Base-by-base conservation (phyloP, 805 yeast genomes). In the Brettanomyces nanus region DNA sequence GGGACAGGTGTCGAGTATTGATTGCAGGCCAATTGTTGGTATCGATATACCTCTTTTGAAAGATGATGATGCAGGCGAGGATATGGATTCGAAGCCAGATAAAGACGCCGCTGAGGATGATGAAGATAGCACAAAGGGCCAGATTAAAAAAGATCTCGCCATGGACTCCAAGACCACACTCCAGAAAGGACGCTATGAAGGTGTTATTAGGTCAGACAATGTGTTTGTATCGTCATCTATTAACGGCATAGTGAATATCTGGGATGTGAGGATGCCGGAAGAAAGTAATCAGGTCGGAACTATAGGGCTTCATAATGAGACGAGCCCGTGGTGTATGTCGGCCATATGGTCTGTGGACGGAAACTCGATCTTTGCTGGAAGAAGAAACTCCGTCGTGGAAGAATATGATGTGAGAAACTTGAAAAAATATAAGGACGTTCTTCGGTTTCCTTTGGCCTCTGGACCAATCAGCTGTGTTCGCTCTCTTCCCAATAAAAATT, bases 301-400 rank as follows among this genome's bases (percentile, higher is more conserved):
- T 14, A 46, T 59, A 21, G 53, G 71, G 0, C 71, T 79, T 1
- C 79, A 85, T 1, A 62, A 70, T 7, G 75, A 75, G 1, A 71
- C 81, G 0, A 95, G 97, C 0, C 97, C 97, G 0, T 92, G 97
- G 97, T 82, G 95, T 58, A 77, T 82, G 71, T 73, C 85, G 6
- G 75, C 95, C 0, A 75, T 84, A 39, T 90, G 97, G 97, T 80
- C 95, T 6, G 66, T 66, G 36, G 80, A 81, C 50, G 98, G 98
- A 9, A 79, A 84, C 40, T 68, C 63, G 30, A 68, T 87, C 4
- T 90, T 69, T 52, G 86, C 79, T 3, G 99, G 97, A 0, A 71
- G 98, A 45, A 73, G 98, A 58, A 92, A 90, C 55, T 81, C 92
- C 32, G 68, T 80, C 1, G 86, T 90, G 4, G 96, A 90, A 48